Evolutionary conservation across 139 green algal species (phyloP), one percentile per base, ranked within the genome.

Genomic region (Chloropicon primus): DNA sequence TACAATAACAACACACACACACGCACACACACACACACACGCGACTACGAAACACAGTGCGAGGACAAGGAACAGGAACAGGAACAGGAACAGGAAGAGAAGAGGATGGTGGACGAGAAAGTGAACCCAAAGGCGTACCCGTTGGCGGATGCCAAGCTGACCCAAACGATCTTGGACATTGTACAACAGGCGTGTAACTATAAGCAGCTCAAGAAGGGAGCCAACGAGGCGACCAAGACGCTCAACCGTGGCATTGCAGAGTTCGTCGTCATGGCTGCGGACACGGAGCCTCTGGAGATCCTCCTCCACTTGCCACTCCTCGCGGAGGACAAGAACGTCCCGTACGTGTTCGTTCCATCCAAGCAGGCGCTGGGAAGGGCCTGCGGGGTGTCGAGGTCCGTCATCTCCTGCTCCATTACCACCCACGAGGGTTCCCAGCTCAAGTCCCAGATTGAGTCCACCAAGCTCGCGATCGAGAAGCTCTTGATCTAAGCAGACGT

Each of bases 71-170:
- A 62, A 62, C 10, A 5, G 41, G 17, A 62, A 17, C 5, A 5
- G 17, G 41, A 62, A 62, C 10, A 62, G 41, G 17, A n/a, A 62
- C 17, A 62, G 41, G 41, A 62, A 62, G 17, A 62, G 41, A 62
- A 62, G 41, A 62, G 5, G 41, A 62, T 17, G n/a, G n/a, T 92
- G 88, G 84, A 79, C 81, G 88, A 92, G 87, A 90, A 88, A 90
- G 94, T 97, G 88, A 98, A 99, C 91, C 94, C 94, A n/a, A 97
- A 98, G 88, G 95, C 95, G 25, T 99, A 99, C 86, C 95, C 95
- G 23, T 86, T 99, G 75, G 91, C 90, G 17, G 89, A 94, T 76
- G 90, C 90, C 21, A 79, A 92, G 87, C 89, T 99, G 41, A 93
- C 94, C 22, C 96, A 96, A 81, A 98, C 92, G 23, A 98, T 99